These are phyloP conservation scores for Scenedesmus sp. DNA, from an alignment of 163 green algal genomes.

Conservation along the genomic window DNA sequence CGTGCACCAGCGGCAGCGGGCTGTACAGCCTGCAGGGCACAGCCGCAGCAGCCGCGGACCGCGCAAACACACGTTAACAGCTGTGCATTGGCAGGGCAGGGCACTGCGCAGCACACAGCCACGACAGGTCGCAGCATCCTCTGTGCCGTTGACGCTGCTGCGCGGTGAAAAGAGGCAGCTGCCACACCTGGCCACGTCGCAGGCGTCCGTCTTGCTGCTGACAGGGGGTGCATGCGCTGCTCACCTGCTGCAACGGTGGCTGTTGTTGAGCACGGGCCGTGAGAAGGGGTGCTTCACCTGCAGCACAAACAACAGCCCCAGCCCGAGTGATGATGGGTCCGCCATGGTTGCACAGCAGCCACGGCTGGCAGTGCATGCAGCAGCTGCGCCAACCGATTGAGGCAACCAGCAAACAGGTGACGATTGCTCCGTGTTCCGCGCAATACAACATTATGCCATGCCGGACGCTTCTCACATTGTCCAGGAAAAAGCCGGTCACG, in stretches of 20 bases:
- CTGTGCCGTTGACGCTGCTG: no score
- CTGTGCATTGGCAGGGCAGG: not conserved
- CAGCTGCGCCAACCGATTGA: no score
- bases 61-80: not conserved
- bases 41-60: not conserved
- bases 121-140: no score
- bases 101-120: not conserved
- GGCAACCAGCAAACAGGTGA: no score
- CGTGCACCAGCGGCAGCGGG: slow-evolving; percentile 38
- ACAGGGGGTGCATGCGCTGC: not conserved
- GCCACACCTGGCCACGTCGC: no score
- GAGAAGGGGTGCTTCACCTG: slow-evolving; percentile 14
- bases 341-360: no score
- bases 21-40: not conserved
- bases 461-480: no score
- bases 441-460: no score
- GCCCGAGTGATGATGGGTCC: not conserved
- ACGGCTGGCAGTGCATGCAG: no score
- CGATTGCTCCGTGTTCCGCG: no score
- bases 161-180: no score
- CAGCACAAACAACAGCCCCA: not conserved
- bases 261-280: not conserved
- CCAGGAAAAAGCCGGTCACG: slow-evolving; percentile 9
- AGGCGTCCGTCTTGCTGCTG: no score
- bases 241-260: not conserved